Evolutionary conservation across 164 flowering plant species (phyloP).

Genomic region (Berberis thunbergii): DNA sequence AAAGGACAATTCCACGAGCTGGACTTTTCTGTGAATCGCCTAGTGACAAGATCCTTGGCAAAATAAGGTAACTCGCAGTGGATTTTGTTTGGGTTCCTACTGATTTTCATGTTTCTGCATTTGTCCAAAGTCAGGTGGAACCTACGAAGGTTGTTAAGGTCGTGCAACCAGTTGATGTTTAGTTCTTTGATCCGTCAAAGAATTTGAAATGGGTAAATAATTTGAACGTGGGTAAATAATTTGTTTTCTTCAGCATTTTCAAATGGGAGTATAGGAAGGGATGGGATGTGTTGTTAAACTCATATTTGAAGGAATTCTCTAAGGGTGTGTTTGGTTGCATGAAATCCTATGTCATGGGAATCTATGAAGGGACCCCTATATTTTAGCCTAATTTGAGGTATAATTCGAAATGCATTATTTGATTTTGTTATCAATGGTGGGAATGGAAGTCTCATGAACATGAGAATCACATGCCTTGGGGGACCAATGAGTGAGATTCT

Average conservation of each 20-base stretch:
- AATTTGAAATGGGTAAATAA: conserved; percentile 27
- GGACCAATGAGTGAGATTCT: too few species aligned
- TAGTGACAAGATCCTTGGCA: too few species aligned
- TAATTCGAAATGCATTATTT: too few species aligned
- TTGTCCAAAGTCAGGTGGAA: conserved; percentile 56
- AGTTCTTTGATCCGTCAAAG: conserved; percentile 53
- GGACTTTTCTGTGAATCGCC: too few species aligned
- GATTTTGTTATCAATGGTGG: too few species aligned
- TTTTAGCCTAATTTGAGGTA: too few species aligned
- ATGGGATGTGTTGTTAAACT: conserved; percentile 65
- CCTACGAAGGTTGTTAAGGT: conserved; percentile 59
- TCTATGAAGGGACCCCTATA: too few species aligned
- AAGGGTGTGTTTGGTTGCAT: conserved; percentile 34
- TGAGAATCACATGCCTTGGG: too few species aligned
- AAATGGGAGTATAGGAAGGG: conserved; percentile 86
- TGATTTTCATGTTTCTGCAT: conserved; percentile 59
- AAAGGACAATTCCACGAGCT: too few species aligned
- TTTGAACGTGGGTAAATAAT: conserved; percentile 7
- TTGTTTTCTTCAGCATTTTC: conserved; percentile 68
- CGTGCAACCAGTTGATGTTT: conserved; percentile 60
- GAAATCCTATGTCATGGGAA: conserved; percentile 19
- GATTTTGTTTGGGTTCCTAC: conserved; percentile 76
- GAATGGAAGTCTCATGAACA: too few species aligned
- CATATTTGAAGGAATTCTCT: conserved; percentile 61
- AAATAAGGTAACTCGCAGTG: conserved; percentile 9